phyloP scores from a whole-genome alignment of 176 grass and related monocot species.

The Saccharum officinarum region DNA sequence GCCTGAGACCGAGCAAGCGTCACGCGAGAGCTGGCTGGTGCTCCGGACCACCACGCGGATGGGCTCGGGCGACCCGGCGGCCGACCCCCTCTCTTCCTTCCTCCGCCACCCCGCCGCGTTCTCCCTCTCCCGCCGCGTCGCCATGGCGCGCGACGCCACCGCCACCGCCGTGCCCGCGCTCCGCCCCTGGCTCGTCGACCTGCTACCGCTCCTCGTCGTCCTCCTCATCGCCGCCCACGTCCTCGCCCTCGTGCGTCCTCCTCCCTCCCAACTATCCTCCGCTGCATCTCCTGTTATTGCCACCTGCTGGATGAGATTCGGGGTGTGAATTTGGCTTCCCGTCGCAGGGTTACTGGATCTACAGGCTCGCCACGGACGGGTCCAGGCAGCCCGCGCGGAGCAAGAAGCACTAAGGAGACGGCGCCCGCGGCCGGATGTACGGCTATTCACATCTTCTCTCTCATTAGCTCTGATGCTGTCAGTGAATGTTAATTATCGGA shows the following conservation, averaged over 20 bases:
- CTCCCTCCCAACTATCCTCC: not conserved
- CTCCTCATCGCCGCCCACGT: conserved; percentile 96
- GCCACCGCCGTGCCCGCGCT: conserved; percentile 16
- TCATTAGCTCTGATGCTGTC: not conserved
- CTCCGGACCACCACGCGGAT: conserved; percentile 10
- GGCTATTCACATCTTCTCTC: not conserved
- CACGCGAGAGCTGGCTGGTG: not conserved
- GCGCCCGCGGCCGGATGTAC: conserved; percentile 4
- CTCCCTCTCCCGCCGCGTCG: conserved; percentile 48
- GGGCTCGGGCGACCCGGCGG: conserved; percentile 49
- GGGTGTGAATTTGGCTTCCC: conserved; percentile 18
- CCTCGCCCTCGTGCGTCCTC: conserved; percentile 64
- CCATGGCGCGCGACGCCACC: conserved; percentile 48
- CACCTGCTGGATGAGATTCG: not conserved
- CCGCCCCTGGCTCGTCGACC: conserved; percentile 68
- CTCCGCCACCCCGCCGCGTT: conserved; percentile 31
- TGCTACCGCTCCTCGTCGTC: conserved; percentile 71
- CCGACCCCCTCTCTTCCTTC: conserved; percentile 26
- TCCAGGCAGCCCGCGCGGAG: conserved; percentile 62
- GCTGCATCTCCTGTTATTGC: not conserved
- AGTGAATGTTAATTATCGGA: not conserved
- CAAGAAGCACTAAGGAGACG: conserved; percentile 59
- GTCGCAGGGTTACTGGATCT: conserved; percentile 91
- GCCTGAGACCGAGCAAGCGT: not conserved
- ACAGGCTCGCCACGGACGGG: conserved; percentile 74